Evolutionary conservation across 352 stramenopile species (phyloP).

Genomic region (Pythium rishiriense): DNA sequence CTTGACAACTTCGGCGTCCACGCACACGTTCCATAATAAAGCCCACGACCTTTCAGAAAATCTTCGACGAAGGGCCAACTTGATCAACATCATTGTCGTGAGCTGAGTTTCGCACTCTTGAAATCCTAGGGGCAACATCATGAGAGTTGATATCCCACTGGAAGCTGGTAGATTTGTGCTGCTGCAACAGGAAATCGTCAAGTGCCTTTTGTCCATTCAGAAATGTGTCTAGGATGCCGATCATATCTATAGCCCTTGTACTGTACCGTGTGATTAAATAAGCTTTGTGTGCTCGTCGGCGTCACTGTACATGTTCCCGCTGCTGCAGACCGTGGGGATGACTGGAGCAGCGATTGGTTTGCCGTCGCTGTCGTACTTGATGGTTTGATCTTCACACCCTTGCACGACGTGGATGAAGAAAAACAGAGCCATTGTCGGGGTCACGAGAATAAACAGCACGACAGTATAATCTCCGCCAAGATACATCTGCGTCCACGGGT

Average conservation of each 20-base stretch:
- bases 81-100: neutral
- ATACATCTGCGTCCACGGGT: constrained; percentile 71
- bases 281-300: constrained; percentile 44
- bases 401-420: constrained; percentile 62
- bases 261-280: constrained; percentile 21
- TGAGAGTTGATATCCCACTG: neutral
- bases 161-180: neutral
- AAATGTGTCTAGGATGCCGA: neutral
- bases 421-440: constrained; percentile 63
- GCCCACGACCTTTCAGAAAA: constrained; percentile 8
- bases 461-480: constrained; percentile 68
- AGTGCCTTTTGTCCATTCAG: neutral
- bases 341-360: constrained; percentile 11
- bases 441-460: constrained; percentile 48
- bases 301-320: constrained; percentile 7
- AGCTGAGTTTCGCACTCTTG: neutral
- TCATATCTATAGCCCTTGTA: neutral
- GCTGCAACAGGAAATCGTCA: neutral
- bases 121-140: neutral
- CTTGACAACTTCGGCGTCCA: neutral
- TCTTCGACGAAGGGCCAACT: neutral
- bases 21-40: constrained; percentile 3
- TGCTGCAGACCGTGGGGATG: constrained; percentile 4
- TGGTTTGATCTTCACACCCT: constrained; percentile 61
- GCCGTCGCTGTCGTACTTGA: constrained; percentile 34